Evolutionary conservation across 176 grass and related monocot genomes (phyloP), one percentile per base, ranked within the genome.

Genomic region (Luzula sylvatica): DNA sequence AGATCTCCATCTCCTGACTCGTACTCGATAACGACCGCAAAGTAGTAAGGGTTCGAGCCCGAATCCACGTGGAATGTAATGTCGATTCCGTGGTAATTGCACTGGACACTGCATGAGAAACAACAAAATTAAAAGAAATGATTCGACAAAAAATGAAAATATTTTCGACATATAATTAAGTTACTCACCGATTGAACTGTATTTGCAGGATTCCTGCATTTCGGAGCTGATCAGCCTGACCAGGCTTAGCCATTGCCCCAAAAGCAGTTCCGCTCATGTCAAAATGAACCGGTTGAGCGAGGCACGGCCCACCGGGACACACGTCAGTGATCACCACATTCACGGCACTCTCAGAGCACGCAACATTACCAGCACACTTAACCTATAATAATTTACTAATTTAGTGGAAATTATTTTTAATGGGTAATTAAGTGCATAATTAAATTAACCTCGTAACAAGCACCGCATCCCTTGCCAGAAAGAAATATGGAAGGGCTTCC

Each of bases 261-360:
- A 94, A 94, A 50, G 82, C 78, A 25, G 79, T 83, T 17, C 88
- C 88, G 54, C 88, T 94, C 8, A 94, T 53, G 61, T 94, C 88
- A 71, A 94, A 94, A 56, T 94, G 88, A 21, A 52, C 75, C 2
- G 78, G 43, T 63, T 83, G 72, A 0, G 3, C 46, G 2, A 69
- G 38, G 45, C 75, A 94, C 7, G 8, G 0, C 11, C 68, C 87
- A 3, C 17, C 52, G 15, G 83, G 88, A 14, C 76, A 90, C 27
- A 19, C 15, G 64, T 90, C 86, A 19, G 80, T 90, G 38, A 90
- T 58, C 46, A 81, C 86, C 11, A 90, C 69, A 0, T 64, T 90
- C 26, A 74, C 80, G 11, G 86, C 72, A 26, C 20, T 35, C 19
- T 69, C 39, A 26, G 86, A 92, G 55, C 86, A 92, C 5, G 69